Base-by-base conservation (phyloP, 768 basidiomycete genomes). In the Lentinus tigrinus region DNA sequence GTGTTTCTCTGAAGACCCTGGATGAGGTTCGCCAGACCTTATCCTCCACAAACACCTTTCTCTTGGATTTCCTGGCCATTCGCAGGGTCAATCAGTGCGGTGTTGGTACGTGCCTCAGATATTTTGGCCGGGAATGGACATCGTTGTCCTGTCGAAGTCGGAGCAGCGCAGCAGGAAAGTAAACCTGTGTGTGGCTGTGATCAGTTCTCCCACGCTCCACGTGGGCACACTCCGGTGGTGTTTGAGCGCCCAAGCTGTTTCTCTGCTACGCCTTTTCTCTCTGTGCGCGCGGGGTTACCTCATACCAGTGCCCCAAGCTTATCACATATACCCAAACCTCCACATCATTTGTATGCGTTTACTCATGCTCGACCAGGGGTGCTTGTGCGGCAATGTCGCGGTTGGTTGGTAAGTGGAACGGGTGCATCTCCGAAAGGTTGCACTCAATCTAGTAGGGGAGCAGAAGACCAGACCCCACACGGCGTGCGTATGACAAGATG, bases 41-140 rank as follows among this genome's bases (percentile, higher is more conserved):
- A 26, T 62, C 53, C 1, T 68, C 63, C 24, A 68, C 54, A 47
- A 58, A 68, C 13, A 47, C 39, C 34, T 68, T 68, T 16, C 17
- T 23, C 9, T 27, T 23, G 43, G 34, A 49, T 26, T 61, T 6
- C 53, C 60, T 31, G 36, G 23, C 55, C 55, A 56, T 34, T 31
- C 14, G 27, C 44, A 24, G 39, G 36, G 43, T 26, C 43, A 10
- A 24, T 27, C 17, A 24, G 16, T 49, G 37, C 23, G 19, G 38
- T 37, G 49, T 13, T 37, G 49, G 10, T 16, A 51, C 38, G 49
- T 51, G 19, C 49, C 49, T 14, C 34, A 51, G 31, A 21, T 8
- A n/a, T 9, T 4, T n/a, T 9, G 34, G 3, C 36, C 34, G n/a
- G 13, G 49, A 19, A 51, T 38, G 23, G 36, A 21, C 19, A 37